Percentiles rank a stretch among this genome's conserved stretches.
Conservation (phyloP, 1,284 basidiomycete species). For the Microbotryum violaceum region DNA sequence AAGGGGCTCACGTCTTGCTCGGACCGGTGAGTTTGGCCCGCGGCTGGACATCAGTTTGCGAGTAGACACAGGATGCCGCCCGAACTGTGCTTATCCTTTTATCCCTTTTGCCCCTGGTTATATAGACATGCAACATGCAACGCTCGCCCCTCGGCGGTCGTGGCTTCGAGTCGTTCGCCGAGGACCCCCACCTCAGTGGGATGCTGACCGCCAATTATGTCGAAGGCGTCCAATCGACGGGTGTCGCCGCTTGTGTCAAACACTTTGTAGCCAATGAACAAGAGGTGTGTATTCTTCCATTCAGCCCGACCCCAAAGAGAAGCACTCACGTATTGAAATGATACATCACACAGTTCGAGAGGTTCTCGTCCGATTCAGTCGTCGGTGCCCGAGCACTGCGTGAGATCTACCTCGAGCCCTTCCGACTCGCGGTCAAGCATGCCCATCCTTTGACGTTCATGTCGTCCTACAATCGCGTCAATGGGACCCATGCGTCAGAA, state of each 20-base stretch:
- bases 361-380: slow-evolving; percentile 40
- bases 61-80: too few relatives aligned
- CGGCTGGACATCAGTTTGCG: too few relatives aligned
- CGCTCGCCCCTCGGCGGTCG: slow-evolving; percentile 46
- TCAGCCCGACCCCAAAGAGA: too few relatives aligned
- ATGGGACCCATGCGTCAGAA: slow-evolving; percentile 64
- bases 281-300: slow-evolving; percentile 11
- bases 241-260: slow-evolving; percentile 19
- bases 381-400: slow-evolving; percentile 62
- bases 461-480: slow-evolving; percentile 46
- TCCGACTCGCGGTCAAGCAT: slow-evolving; percentile 69
- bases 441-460: slow-evolving; percentile 45
- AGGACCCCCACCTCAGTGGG: slow-evolving; percentile 37
- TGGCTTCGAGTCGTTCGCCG: slow-evolving; percentile 62
- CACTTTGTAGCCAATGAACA: slow-evolving; percentile 29
- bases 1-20: slow-evolving; percentile 6
- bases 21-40: background rate
- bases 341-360: slow-evolving; percentile 43
- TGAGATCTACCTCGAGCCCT: slow-evolving; percentile 73
- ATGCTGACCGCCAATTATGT: slow-evolving; percentile 10
- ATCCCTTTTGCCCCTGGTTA: too few relatives aligned
- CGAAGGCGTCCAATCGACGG: slow-evolving; percentile 25
- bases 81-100: too few relatives aligned
- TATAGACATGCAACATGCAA: slow-evolving; percentile 54
- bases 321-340: too few relatives aligned